A percentile compares a stretch with the other conserved stretches of the same genome.
Conservation (phyloP, 495 filamentous ascomycete genomes). For the Articulospora tetracladia region DNA sequence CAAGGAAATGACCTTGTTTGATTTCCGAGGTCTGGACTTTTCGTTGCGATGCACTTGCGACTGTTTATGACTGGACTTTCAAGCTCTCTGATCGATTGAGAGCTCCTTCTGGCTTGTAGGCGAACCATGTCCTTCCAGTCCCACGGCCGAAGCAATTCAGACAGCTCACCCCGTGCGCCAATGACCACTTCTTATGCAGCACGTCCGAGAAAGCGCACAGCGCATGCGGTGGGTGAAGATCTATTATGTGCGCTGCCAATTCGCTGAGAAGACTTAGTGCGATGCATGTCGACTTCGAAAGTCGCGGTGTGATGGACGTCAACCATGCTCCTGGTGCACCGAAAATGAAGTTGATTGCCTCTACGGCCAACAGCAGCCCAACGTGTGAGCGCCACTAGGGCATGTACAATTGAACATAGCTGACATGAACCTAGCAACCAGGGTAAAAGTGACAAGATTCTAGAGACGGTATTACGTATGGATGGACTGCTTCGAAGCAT, state of each 20-base stretch:
- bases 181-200: constrained; percentile 11
- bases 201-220: constrained; percentile 13
- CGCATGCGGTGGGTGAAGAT: constrained; percentile 13
- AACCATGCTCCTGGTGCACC: constrained; percentile 28
- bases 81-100: too few relatives aligned
- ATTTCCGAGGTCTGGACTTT: too few relatives aligned
- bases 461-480: constrained; percentile 31
- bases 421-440: constrained; percentile 14
- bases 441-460: constrained; percentile 34
- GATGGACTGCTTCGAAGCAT: constrained; percentile 22
- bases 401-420: not conserved
- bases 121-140: constrained; percentile 4
- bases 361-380: constrained; percentile 28
- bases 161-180: constrained; percentile 5
- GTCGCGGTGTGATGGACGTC: constrained; percentile 30
- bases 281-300: constrained; percentile 17
- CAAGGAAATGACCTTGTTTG: too few relatives aligned
- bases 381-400: not conserved
- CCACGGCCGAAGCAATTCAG: constrained; percentile 15
- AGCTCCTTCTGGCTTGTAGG: too few relatives aligned
- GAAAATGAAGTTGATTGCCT: constrained; percentile 29
- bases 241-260: not conserved
- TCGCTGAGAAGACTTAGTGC: constrained; percentile 5
- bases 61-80: too few relatives aligned
- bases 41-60: too few relatives aligned